Evolutionary conservation across 305 asterid genomes (phyloP).

Genomic region (Fraxinus paxiana): DNA sequence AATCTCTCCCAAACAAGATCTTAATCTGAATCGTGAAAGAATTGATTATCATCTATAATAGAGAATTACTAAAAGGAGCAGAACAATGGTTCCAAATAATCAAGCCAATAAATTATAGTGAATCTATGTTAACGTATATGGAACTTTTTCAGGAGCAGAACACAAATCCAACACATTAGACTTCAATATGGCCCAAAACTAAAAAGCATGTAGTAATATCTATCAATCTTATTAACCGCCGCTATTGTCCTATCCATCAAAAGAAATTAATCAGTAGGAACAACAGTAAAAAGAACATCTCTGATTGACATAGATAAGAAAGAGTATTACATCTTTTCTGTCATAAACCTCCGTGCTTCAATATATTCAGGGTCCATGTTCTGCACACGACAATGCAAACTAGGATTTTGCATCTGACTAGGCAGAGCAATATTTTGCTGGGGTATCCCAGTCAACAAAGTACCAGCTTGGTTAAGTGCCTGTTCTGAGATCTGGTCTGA

Average conservation of each 20-base stretch:
- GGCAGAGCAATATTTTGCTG: conserved; percentile 62
- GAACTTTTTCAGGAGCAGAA: background rate
- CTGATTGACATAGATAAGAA: conserved; percentile 6
- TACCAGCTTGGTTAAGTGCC: conserved; percentile 59
- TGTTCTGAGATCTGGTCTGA: conserved; percentile 76
- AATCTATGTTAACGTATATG: background rate
- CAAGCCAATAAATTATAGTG: background rate
- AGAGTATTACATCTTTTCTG: conserved; percentile 57
- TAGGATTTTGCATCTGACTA: conserved; percentile 68
- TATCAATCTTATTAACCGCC: background rate
- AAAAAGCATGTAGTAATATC: background rate
- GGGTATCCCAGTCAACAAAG: conserved; percentile 45
- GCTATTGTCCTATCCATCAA: background rate
- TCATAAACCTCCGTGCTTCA: conserved; percentile 51
- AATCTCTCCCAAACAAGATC: background rate
- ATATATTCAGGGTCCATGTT: conserved; percentile 53
- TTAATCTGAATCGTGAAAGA: background rate
- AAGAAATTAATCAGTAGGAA: background rate
- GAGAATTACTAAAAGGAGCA: background rate
- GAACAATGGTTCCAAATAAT: background rate
- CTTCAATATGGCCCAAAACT: background rate
- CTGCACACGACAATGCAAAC: conserved; percentile 39
- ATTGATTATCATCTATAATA: background rate
- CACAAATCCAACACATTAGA: background rate
- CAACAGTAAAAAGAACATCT: conserved; percentile 2